Percentiles rank a stretch among this genome's conserved stretches.
These are phyloP conservation scores for Fusarium robinianum DNA, from an alignment of 2,329 filamentous ascomycete species.

Conservation along the genomic window DNA sequence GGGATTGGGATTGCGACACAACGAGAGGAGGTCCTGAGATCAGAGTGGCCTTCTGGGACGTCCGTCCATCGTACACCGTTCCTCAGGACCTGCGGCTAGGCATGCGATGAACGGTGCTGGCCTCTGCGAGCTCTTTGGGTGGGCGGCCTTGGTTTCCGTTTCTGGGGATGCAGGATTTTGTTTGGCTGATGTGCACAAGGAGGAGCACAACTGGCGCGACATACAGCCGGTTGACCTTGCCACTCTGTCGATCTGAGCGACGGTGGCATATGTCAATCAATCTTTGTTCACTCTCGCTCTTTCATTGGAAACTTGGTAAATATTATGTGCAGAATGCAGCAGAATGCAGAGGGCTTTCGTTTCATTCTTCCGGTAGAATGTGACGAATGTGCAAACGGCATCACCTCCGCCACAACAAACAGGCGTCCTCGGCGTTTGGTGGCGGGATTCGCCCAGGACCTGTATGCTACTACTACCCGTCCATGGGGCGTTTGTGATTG, in stretches of 20 bases:
- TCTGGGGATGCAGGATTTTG: not conserved
- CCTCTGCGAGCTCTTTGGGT: too few relatives aligned
- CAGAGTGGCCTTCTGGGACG: conserved; percentile 5
- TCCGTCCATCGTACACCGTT: conserved; percentile 2
- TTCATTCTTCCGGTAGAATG: not conserved
- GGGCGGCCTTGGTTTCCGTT: conserved; percentile 15
- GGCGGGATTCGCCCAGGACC: not conserved
- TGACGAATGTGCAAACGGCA: conserved; percentile 2
- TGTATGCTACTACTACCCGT: too few relatives aligned
- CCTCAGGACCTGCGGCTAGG: conserved; percentile 1
- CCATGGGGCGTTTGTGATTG: conserved; percentile 7
- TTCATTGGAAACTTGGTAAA: too few relatives aligned
- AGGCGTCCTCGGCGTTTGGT: too few relatives aligned
- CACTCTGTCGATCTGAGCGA: not conserved
- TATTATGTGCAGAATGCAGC: conserved; percentile 5
- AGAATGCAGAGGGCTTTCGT: conserved; percentile 3
- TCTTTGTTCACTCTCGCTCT: too few relatives aligned
- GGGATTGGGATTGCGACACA: conserved; percentile 10
- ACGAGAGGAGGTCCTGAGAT: conserved; percentile 3
- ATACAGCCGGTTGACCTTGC: conserved; percentile 11
- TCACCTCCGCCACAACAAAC: conserved; percentile 15
- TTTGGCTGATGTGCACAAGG: not conserved
- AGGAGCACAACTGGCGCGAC: not conserved
- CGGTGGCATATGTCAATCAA: too few relatives aligned
- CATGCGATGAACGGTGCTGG: too few relatives aligned